These are phyloP conservation scores for Candida pseudoglaebosa DNA, from an alignment of 805 yeast genomes.

Conservation along the genomic window DNA sequence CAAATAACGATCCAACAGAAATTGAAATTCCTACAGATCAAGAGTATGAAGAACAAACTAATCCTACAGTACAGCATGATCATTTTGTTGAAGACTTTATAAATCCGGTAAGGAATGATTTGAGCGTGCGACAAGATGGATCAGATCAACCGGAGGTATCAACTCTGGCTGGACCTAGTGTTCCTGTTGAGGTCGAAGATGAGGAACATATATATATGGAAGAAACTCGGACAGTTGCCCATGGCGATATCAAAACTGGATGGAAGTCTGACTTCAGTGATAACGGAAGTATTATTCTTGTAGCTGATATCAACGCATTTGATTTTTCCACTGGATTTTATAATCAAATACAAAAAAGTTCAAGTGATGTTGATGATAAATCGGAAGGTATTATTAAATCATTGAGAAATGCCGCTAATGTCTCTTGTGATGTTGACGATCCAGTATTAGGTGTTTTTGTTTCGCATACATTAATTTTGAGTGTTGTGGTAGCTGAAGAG, in stretches of 20 bases:
- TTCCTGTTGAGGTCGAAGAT: conserved; percentile 9
- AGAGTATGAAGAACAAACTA: conserved; percentile 15
- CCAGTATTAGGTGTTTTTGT: conserved; percentile 75
- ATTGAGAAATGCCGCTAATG: conserved; percentile 42
- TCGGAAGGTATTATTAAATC: conserved; percentile 1
- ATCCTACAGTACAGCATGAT: conserved; percentile 15
- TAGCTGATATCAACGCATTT: conserved; percentile 64
- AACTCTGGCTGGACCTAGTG: conserved; percentile 14
- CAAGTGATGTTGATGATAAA: conserved; percentile 35
- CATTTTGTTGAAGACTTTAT: conserved; percentile 26
- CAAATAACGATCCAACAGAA: conserved; percentile 5
- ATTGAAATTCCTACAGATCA: conserved; percentile 11
- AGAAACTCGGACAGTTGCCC: conserved; percentile 67
- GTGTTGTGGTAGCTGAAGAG: conserved; percentile 94
- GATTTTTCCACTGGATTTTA: conserved; percentile 52
- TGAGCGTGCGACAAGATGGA: no score
- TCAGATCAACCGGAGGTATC: conserved; percentile 3
- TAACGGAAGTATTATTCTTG: conserved; percentile 74
- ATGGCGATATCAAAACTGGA: conserved; percentile 83
- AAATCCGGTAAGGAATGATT: background rate
- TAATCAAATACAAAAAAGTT: conserved; percentile 41
- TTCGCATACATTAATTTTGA: conserved; percentile 73
- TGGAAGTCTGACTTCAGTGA: conserved; percentile 92
- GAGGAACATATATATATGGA: conserved; percentile 50
- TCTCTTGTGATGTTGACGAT: conserved; percentile 80